phyloP scores from a whole-genome alignment of 2,329 filamentous ascomycete species.

The Lachnellula arida region DNA sequence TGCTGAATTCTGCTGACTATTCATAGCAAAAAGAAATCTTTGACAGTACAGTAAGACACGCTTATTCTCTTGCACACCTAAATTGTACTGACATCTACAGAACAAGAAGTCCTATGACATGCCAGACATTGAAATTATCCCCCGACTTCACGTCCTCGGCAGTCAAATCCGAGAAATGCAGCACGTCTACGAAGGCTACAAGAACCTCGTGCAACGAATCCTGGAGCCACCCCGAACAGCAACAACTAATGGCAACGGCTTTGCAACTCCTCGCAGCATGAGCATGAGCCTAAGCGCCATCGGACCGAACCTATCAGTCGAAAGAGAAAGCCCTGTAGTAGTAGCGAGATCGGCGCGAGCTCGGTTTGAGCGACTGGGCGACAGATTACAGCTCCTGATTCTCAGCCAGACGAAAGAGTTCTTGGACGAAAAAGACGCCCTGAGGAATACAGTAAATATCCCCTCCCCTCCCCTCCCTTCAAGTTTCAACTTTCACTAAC shows the following conservation, averaged over 20 bases:
- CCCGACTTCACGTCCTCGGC: constrained; percentile 53
- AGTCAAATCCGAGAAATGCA: constrained; percentile 56
- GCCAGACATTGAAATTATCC: constrained; percentile 49
- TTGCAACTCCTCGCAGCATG: constrained; percentile 24
- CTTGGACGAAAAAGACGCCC: constrained; percentile 63
- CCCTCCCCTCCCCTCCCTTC: not conserved
- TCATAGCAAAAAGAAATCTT: constrained; percentile 24
- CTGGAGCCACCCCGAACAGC: constrained; percentile 31
- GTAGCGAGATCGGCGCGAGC: constrained; percentile 42
- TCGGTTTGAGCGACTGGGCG: constrained; percentile 54
- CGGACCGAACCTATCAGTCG: constrained; percentile 32
- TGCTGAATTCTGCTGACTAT: not conserved
- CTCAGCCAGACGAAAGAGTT: constrained; percentile 58
- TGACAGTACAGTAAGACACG: constrained; percentile 23
- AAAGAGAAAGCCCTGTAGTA: not conserved
- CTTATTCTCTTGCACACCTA: too few relatives aligned
- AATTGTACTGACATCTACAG: constrained; percentile 19
- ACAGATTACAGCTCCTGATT: constrained; percentile 56
- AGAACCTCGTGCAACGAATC: constrained; percentile 55
- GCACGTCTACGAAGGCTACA: constrained; percentile 57
- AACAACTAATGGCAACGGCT: not conserved
- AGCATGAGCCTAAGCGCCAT: constrained; percentile 20
- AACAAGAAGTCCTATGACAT: constrained; percentile 34
- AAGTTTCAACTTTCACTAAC: constrained; percentile 11
- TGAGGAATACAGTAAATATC: constrained; percentile 57